These are phyloP conservation scores for Piper betle DNA, from an alignment of 164 flowering plant species.

Conservation along the genomic window DNA sequence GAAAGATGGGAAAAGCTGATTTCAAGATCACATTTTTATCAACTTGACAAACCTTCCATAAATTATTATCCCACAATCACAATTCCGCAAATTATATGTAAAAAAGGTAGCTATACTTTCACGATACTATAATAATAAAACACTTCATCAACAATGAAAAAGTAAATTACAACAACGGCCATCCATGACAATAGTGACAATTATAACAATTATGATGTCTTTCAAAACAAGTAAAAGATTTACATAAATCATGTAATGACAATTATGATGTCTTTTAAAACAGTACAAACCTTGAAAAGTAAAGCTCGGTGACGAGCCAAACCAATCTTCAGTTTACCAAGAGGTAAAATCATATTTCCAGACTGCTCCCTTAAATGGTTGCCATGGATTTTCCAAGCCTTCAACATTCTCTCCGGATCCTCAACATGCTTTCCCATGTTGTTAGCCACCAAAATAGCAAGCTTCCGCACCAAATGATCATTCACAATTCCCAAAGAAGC, in stretches of 20 bases:
- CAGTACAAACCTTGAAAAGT: slow-evolving; percentile 60
- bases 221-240: background rate
- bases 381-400: slow-evolving; percentile 54
- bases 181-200: no score
- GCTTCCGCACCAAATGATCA: slow-evolving; percentile 39
- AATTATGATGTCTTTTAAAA: background rate
- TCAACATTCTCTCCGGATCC: slow-evolving; percentile 66
- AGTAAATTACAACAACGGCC: no score
- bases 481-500: slow-evolving; percentile 20
- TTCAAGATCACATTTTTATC: no score
- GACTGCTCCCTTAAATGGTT: slow-evolving; percentile 37
- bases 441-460: slow-evolving; percentile 68
- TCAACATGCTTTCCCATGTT: slow-evolving; percentile 95
- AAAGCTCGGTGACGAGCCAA: slow-evolving; percentile 96
- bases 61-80: no score
- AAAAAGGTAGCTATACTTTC: no score
- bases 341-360: slow-evolving; percentile 85
- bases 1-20: no score
- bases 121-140: no score
- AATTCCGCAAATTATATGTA: no score
- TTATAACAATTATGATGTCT: background rate
- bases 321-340: slow-evolving; percentile 80
- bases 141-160: no score
- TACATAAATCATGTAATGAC: background rate
- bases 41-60: no score